Conservation (phyloP, 768 basidiomycete genomes). For the Tricholoma furcatifolium region DNA sequence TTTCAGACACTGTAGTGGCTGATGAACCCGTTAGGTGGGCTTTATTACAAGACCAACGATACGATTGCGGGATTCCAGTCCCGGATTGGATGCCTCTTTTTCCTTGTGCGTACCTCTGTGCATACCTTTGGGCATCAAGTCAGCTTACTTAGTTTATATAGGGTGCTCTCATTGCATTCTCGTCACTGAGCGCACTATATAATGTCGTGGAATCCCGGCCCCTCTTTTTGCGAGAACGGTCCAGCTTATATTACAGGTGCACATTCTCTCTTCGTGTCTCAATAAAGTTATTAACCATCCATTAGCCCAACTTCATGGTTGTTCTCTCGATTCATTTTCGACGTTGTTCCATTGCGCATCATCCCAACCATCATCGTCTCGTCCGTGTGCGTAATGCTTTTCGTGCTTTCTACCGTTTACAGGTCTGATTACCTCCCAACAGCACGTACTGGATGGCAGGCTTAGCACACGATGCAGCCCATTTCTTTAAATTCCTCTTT, state of each 20-base stretch:
- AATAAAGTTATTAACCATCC: not conserved
- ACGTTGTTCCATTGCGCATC: slow-evolving; percentile 85
- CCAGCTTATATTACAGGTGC: slow-evolving; percentile 82
- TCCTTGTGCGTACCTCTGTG: slow-evolving; percentile 53
- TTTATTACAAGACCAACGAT: slow-evolving; percentile 78
- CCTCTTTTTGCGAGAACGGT: slow-evolving; percentile 88
- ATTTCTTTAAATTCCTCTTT: slow-evolving; percentile 95
- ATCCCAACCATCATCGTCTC: slow-evolving; percentile 87
- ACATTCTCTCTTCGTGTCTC: slow-evolving; percentile 7
- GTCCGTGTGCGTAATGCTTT: slow-evolving; percentile 58
- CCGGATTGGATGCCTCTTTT: slow-evolving; percentile 92
- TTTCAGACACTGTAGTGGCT: not conserved
- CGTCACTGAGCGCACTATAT: slow-evolving; percentile 84
- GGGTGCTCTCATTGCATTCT: slow-evolving; percentile 92
- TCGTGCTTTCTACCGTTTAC: not conserved
- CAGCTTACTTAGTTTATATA: slow-evolving; percentile 25
- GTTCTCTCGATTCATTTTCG: slow-evolving; percentile 83
- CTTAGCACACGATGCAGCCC: slow-evolving; percentile 67
- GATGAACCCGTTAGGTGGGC: slow-evolving; percentile 52
- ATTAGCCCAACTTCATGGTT: slow-evolving; percentile 87
- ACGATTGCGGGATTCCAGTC: slow-evolving; percentile 94
- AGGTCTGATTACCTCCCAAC: slow-evolving; percentile 2
- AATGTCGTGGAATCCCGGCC: slow-evolving; percentile 83
- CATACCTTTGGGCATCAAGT: not conserved
- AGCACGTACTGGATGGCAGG: slow-evolving; percentile 98